Conservation (phyloP, 208 protist species). For the Herpetomonas samuelpessoai region DNA sequence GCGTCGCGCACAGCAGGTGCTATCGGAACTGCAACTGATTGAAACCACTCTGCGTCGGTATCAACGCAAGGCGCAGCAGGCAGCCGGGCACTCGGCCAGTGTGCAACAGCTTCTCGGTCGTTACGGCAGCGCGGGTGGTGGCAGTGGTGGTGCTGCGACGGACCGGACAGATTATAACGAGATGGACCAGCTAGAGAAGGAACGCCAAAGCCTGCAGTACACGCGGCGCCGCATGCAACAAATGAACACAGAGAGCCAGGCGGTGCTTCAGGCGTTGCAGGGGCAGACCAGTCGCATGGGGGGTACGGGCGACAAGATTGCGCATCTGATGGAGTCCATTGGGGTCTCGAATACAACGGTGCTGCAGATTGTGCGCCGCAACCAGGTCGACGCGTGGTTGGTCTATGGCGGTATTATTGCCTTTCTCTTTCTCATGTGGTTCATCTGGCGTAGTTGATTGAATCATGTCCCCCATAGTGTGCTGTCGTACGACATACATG, state of each 20-base stretch:
- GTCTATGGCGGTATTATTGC: conserved; percentile 66
- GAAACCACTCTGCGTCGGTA: conserved; percentile 38
- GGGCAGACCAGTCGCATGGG: conserved; percentile 60
- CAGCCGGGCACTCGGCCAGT: conserved; percentile 24
- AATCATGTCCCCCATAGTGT: too few species aligned
- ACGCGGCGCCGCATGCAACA: conserved; percentile 54
- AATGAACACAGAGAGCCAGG: conserved; percentile 64
- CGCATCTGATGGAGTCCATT: conserved; percentile 68
- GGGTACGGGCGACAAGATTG: conserved; percentile 50
- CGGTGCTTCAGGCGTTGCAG: conserved; percentile 61
- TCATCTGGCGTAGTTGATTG: too few species aligned
- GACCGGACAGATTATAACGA: conserved; percentile 33
- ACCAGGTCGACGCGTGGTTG: conserved; percentile 77
- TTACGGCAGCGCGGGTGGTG: conserved; percentile 2
- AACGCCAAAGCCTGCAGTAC: conserved; percentile 69
- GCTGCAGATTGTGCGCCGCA: conserved; percentile 75
- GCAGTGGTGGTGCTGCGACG: conserved; percentile 1
- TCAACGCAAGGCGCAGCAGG: conserved; percentile 36
- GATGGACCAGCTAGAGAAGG: conserved; percentile 50
- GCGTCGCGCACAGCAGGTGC: conserved; percentile 55
- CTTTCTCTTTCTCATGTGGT: conserved; percentile 70
- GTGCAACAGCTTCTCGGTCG: conserved; percentile 51
- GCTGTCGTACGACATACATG: too few species aligned
- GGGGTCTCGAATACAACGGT: conserved; percentile 79
- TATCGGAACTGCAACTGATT: conserved; percentile 60